Evolutionary conservation across 2,329 filamentous ascomycete genomes (phyloP), one percentile per base, ranked within the genome.

Genomic region (Tolypocladium tropicale): DNA sequence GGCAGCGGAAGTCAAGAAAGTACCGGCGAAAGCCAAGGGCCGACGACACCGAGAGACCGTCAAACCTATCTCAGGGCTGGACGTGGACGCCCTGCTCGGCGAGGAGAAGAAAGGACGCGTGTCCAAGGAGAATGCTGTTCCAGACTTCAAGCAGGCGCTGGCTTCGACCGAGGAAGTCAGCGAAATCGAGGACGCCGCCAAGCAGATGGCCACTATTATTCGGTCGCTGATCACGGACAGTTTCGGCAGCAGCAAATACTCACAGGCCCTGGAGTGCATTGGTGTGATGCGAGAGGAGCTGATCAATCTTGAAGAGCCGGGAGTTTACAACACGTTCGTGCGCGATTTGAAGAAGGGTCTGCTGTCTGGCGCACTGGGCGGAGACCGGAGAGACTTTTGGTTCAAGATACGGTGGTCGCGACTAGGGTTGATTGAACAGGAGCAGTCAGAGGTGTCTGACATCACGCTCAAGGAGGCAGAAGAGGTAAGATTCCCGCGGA

Each of bases 21-120:
- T 96, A 0, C 89, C 90, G 9, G 85, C 87, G 0, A 94, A 91
- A 69, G 80, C 80, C 43, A 90, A 90, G 69, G 86, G 88, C 37
- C 86, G 84, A 59, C 87, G 86, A 65, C 78, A 79, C 49, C 82
- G 83, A 61, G 85, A 95, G 33, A 73, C 80, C 1, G 80, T 87
- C 57, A 93, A 93, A 64, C 94, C 94, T 0, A 81, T 96, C 10
- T 97, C 93, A 0, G 92, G 92, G 23, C 84, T 99, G 43, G 89
- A 97, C 64, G 81, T 97, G 41, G 88, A 92, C 58, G 84, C 84
- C 5, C 81, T 97, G 2, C 83, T 97, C n/a, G 80, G 81, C 50
- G 81, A 78, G 51, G 73, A 73, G 32, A 71, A 71, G 58, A 74
- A 72, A 55, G 64, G 61, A 6, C 61, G 61, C n/a, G 77, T 84